These are phyloP conservation scores for Fusarium sp. DNA, from an alignment of 2,329 filamentous ascomycete species.

Conservation along the genomic window DNA sequence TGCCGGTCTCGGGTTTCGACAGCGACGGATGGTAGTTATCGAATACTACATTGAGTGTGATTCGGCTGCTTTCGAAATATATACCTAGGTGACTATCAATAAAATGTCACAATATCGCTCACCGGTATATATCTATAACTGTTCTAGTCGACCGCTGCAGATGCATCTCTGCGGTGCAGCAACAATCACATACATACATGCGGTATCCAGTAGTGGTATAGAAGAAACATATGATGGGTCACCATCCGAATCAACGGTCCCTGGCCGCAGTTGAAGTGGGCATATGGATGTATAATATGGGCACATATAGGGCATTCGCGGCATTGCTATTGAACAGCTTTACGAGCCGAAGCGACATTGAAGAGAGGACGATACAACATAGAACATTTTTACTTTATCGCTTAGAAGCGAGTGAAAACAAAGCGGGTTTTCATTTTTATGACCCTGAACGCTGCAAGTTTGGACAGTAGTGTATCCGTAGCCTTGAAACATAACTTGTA, in stretches of 20 bases:
- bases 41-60: slow-evolving; percentile 4
- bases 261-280: slow-evolving; percentile 11
- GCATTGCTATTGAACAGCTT: slow-evolving; percentile 3
- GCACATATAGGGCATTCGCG: slow-evolving; percentile 36
- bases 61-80: slow-evolving; percentile 5
- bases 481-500: background rate
- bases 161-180: background rate
- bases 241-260: slow-evolving; percentile 22
- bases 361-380: slow-evolving; percentile 20
- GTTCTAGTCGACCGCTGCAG: slow-evolving; percentile 1
- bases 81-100: background rate
- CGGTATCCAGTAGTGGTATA: background rate
- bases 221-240: slow-evolving; percentile 28
- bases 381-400: slow-evolving; percentile 7
- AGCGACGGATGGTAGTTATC: background rate
- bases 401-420: slow-evolving; percentile 5
- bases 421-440: background rate
- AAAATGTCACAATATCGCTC: slow-evolving; percentile 10
- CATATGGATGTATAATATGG: slow-evolving; percentile 26
- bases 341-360: slow-evolving; percentile 23
- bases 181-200: background rate
- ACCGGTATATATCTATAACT: background rate
- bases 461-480: background rate
- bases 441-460: background rate
- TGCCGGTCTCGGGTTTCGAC: slow-evolving; percentile 19